A percentile compares a stretch with the other conserved stretches of the same genome.
These are phyloP conservation scores for Alternaria brassicicola DNA, from an alignment of 2,329 filamentous ascomycete species.

Conservation along the genomic window DNA sequence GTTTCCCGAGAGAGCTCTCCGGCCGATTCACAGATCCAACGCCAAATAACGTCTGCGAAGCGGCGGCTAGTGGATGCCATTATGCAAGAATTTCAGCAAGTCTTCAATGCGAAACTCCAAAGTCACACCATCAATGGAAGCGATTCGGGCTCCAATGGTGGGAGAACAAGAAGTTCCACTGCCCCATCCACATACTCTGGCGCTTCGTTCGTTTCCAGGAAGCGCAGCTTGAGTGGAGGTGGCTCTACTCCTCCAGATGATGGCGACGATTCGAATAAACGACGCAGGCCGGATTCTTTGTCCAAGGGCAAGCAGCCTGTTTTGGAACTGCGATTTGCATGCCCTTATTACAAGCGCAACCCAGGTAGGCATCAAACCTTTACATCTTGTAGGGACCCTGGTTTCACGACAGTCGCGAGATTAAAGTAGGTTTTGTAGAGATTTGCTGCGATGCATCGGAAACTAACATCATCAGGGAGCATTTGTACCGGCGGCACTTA, in stretches of 20 bases:
- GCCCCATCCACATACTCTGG: not conserved
- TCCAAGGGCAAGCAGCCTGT: not conserved
- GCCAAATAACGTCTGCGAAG: not conserved
- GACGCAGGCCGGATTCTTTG: not conserved
- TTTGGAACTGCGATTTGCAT: not conserved
- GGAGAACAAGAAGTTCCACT: not conserved
- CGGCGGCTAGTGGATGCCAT: not conserved
- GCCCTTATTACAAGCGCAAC: not conserved
- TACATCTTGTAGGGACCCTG: not conserved
- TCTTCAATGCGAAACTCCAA: not conserved
- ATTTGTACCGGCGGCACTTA: slow-evolving; percentile 17
- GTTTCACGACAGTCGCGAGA: not conserved
- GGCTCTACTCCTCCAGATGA: not conserved
- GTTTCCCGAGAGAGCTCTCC: not conserved
- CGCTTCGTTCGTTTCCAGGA: not conserved
- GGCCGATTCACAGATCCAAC: not conserved
- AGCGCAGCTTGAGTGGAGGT: not conserved
- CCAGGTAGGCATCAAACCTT: not conserved
- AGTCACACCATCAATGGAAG: not conserved
- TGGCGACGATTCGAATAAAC: not conserved
- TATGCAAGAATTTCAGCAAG: not conserved
- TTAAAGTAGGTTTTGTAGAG: not conserved
- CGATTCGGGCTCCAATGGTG: not conserved
- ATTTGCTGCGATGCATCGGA: not conserved
- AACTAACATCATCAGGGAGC: not conserved